A percentile compares a stretch with the other conserved stretches of the same genome.
Evolutionary conservation across 768 basidiomycete species (phyloP).

Genomic region (Lactarius hengduanensis): DNA sequence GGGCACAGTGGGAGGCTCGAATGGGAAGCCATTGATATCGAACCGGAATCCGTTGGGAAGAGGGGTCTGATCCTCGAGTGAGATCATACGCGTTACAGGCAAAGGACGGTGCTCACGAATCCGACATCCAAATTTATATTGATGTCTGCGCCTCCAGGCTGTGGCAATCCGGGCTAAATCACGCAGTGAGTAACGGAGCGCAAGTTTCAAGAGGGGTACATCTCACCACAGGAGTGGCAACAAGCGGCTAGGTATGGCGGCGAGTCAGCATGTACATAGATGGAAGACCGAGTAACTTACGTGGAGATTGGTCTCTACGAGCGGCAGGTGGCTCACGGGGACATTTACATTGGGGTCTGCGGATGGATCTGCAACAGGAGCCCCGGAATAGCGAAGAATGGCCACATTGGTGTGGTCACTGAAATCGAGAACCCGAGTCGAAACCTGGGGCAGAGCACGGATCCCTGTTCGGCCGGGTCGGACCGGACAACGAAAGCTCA

Average conservation of each 20-base stretch:
- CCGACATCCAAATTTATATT: constrained; percentile 26
- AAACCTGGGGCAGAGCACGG: constrained; percentile 31
- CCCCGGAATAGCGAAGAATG: constrained; percentile 41
- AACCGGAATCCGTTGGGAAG: constrained; percentile 33
- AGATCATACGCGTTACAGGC: neutral
- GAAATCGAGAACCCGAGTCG: constrained; percentile 35
- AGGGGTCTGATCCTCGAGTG: constrained; percentile 6
- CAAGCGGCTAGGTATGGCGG: constrained; percentile 23
- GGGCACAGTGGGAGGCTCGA: constrained; percentile 45
- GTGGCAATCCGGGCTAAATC: constrained; percentile 30
- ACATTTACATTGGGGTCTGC: constrained; percentile 28
- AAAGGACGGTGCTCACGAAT: constrained; percentile 20
- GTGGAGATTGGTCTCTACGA: constrained; percentile 31
- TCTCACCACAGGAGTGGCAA: constrained; percentile 22
- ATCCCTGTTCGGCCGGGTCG: constrained; percentile 20
- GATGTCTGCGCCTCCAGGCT: constrained; percentile 31
- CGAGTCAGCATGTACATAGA: neutral
- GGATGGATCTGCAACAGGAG: constrained; percentile 35
- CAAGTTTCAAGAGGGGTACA: neutral
- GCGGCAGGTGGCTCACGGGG: constrained; percentile 16
- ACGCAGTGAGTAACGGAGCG: neutral
- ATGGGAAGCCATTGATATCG: constrained; percentile 43
- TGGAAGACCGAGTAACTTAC: constrained; percentile 10
- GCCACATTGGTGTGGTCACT: constrained; percentile 39
- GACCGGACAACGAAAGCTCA: neutral